Base-by-base conservation (phyloP, 1,284 basidiomycete species). In the Tranzscheliella williamsii region DNA sequence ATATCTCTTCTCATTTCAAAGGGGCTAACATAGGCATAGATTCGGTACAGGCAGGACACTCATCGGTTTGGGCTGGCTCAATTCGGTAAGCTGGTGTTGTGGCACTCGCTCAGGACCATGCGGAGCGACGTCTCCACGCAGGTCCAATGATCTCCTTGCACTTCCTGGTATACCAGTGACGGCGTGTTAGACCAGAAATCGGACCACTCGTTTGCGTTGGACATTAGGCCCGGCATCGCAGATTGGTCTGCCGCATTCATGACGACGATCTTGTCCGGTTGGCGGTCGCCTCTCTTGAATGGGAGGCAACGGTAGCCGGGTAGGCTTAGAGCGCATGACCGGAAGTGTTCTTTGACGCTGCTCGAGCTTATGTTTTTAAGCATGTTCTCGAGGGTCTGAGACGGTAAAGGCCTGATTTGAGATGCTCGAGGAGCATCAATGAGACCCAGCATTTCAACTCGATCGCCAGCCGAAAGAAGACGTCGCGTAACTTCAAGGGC, bases 261-360 rank as follows among this genome's bases (percentile, higher is more conserved):
- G 12, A 57, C 16, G 16, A 37, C 16, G 4, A 54, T 27, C 20
- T 34, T 51, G 4, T 9, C 35, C 6, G 54, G 50, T 40, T 33
- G 38, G 6, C 32, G 30, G 24, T 53, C 55, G 16, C 31, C 17
- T 0, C 31, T 24, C 16, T 43, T 22, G 21, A 50, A 47, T 5
- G 41, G 24, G 13, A 45, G 37, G 24, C 50, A 51, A 9, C 54
- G 50, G 21, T 58, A 51, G 11, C 45, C 50, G 3, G 55, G 50
- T 20, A 58, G 41, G 12, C 40, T 64, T 21, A 54, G 24, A 13
- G 54, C 61, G 24, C 61, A 64, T 16, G 54, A 50, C 15, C 47
- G 35, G 38, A 64, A 64, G 27, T 64, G 61, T 39, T 57, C 50
- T n/a, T 46, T 42, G 26, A 64, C 44, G 20, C 40, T 54, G 30